Evolutionary conservation across 345 rosid genomes (phyloP), one percentile per base, ranked within the genome.

Genomic region (Capsella bursapastoris): DNA sequence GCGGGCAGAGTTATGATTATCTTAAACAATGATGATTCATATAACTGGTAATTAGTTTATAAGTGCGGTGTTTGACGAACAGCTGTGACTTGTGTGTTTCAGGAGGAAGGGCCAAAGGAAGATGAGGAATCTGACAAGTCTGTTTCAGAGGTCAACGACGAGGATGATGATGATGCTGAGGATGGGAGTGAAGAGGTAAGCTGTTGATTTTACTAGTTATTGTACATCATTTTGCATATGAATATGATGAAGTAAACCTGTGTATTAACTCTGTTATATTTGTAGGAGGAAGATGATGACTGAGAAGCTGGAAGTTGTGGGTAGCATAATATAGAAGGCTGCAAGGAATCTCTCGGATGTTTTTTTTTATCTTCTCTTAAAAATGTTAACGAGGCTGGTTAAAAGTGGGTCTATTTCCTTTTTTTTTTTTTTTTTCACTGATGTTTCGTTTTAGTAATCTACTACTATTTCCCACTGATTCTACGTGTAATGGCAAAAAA

Each of bases 41-140:
- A 35, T 41, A n/a, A 29, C 13, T 40, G 18, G 34, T 32, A 5
- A 31, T 52, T 27, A 5, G 55, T 63, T 35, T 16, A 22, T 34
- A 9, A 28, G 40, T 35, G 6, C 27, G 14, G 56, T 63, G 7
- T 14, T 65, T 71, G 64, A 35, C 22, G 2, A 61, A 32, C 35
- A 7, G 28, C 34, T 50, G 49, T 72, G 25, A 41, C 27, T 34
- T 70, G 14, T 38, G 4, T 35, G 12, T 18, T 53, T 41, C 77
- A 94, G 98, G 86, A 86, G 73, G 97, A 94, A 80, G 96, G 80
- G 6, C 80, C 95, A 18, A 86, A 88, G 15, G 92, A 87, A 0
- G 92, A 90, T 34, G 98, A 79, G 12, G 99, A 92, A 60, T 95
- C 99, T 5, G 99, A 90, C 82, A 95, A 95, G 87, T 95, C 99